These are phyloP conservation scores for Cadophora sp. DNA, from an alignment of 2,329 filamentous ascomycete genomes.

Conservation along the genomic window DNA sequence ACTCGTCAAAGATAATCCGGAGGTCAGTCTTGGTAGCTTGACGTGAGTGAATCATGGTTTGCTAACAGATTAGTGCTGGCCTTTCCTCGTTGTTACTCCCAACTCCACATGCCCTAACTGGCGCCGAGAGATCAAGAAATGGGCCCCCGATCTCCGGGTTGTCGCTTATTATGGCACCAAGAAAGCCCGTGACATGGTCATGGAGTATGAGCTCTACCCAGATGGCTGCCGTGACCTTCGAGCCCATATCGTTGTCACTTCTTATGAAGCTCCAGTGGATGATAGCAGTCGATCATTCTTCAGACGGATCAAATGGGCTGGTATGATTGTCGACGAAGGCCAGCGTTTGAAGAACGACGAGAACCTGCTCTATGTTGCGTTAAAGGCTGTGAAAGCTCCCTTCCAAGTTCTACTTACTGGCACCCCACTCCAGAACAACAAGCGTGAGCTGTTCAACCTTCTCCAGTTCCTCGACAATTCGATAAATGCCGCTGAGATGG, in stretches of 20 bases:
- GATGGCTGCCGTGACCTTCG: conserved; percentile 69
- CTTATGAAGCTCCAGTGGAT: conserved; percentile 88
- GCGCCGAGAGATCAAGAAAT: conserved; percentile 94
- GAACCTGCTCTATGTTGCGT: conserved; percentile 77
- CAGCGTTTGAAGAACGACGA: conserved; percentile 95
- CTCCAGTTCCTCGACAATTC: conserved; percentile 85
- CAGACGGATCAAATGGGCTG: conserved; percentile 78
- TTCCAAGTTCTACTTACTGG: conserved; percentile 82
- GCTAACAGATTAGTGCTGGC: conserved; percentile 75
- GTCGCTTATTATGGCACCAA: conserved; percentile 91
- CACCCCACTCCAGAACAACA: conserved; percentile 95
- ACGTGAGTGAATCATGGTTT: conserved; percentile 44
- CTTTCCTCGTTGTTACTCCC: conserved; percentile 90
- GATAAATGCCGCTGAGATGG: conserved; percentile 74
- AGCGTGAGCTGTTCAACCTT: conserved; percentile 94
- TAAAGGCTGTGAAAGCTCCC: conserved; percentile 76
- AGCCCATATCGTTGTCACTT: conserved; percentile 92
- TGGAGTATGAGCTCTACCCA: conserved; percentile 86
- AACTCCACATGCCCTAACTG: conserved; percentile 98
- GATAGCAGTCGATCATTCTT: conserved; percentile 71
- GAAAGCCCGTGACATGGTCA: conserved; percentile 76
- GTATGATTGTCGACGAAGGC: conserved; percentile 91
- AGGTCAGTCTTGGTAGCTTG: conserved; percentile 34
- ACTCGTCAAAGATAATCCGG: conserved; percentile 68
- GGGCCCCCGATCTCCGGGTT: conserved; percentile 84